Evolutionary conservation across 306 rosid species (phyloP).

Genomic region (Cercis canadensis): DNA sequence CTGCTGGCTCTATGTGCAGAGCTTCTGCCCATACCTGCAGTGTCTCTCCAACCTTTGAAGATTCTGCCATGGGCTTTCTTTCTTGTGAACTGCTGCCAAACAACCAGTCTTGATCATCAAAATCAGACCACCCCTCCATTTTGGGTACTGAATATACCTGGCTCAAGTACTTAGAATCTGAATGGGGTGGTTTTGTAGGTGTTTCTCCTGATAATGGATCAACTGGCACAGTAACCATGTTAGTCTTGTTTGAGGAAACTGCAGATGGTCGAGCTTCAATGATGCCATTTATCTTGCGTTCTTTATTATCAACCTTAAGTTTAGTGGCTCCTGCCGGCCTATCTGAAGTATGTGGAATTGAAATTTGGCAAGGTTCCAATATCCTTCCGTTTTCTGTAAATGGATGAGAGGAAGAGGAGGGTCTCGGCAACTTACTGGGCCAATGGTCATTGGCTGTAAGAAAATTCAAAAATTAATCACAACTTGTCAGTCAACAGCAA

Average conservation of each 20-base stretch:
- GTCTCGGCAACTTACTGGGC: conserved; percentile 70
- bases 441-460: conserved; percentile 74
- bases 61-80: conserved; percentile 47
- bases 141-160: conserved; percentile 72
- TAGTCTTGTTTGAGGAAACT: conserved; percentile 49
- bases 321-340: conserved; percentile 45
- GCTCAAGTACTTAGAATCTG: conserved; percentile 68
- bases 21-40: conserved; percentile 88
- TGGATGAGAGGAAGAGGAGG: conserved; percentile 55
- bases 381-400: conserved; percentile 70
- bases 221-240: conserved; percentile 35
- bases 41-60: conserved; percentile 48
- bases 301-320: conserved; percentile 58
- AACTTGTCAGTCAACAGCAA: conserved; percentile 48
- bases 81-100: conserved; percentile 52
- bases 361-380: conserved; percentile 61
- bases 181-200: conserved; percentile 67
- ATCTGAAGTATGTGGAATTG: conserved; percentile 52
- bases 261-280: conserved; percentile 51
- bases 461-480: conserved; percentile 47
- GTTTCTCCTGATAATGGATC: conserved; percentile 48
- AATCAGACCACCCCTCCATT: conserved; percentile 57
- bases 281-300: conserved; percentile 66
- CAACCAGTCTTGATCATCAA: conserved; percentile 78
- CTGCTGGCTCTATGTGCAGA: conserved; percentile 67